These are phyloP conservation scores for Monosporascus sp. DNA, from an alignment of 2,329 filamentous ascomycete genomes.

Conservation along the genomic window DNA sequence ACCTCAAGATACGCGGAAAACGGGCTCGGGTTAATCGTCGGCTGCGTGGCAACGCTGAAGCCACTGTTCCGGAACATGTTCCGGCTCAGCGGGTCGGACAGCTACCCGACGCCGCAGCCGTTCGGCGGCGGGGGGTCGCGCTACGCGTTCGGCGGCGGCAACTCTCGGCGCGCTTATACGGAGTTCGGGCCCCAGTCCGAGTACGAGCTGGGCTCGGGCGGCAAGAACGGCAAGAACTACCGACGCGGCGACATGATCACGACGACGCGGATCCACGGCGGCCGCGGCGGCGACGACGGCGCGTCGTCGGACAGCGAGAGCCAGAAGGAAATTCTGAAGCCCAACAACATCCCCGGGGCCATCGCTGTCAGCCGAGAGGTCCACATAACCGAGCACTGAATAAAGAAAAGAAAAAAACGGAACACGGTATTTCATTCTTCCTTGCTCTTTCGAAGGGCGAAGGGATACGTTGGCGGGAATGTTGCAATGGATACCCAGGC, in stretches of 20 bases:
- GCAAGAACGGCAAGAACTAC: slow-evolving; percentile 5
- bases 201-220: slow-evolving; percentile 2
- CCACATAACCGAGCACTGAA: neutral
- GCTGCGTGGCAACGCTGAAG: slow-evolving; percentile 11
- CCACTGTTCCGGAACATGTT: slow-evolving; percentile 11
- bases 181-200: slow-evolving; percentile 1
- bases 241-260: neutral
- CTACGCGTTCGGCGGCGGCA: slow-evolving; percentile 6
- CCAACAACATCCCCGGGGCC: neutral
- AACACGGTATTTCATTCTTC: too few species aligned
- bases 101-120: neutral
- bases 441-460: too few species aligned
- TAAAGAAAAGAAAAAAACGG: too few species aligned
- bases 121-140: slow-evolving; percentile 1
- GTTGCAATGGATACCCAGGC: too few species aligned
- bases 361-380: slow-evolving; percentile 1
- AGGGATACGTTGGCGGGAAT: too few species aligned
- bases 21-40: slow-evolving; percentile 11
- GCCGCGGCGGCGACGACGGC: neutral
- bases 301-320: slow-evolving; percentile 9
- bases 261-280: slow-evolving; percentile 2
- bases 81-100: slow-evolving; percentile 5
- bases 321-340: slow-evolving; percentile 5
- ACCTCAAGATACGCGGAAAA: slow-evolving; percentile 11
- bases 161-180: slow-evolving; percentile 7